Base-by-base conservation (phyloP, 1,139 yeast species). In the Ogataea hybrid region DNA sequence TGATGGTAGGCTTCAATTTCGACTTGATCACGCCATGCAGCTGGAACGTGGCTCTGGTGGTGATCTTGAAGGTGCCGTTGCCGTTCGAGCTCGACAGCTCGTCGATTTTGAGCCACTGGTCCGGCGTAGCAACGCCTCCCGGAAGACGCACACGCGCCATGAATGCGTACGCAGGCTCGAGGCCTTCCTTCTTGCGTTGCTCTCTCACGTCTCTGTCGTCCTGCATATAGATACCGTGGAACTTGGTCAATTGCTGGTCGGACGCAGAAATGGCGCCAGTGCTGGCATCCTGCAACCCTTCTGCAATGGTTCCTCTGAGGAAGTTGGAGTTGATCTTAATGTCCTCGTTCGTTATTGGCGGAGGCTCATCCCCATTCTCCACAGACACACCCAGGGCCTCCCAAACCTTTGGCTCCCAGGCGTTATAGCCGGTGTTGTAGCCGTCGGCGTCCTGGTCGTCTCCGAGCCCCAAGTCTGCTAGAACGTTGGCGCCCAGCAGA, bases 371-470 rank as follows among this genome's bases (percentile, higher is more conserved):
- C 12, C 53, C 54, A 42, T 82, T 87, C 29, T 89, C 92, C 44
- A 79, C 87, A 56, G 87, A 92, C 36, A 90, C 97, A 45, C 96
- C 96, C 41, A 92, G 73, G 9, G 92, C 86, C 50, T 77, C 81
- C 97, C 97, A 90, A 48, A 92, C 63, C 52, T 75, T 71, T 21
- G 85, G 78, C 65, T 88, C 92, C 97, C 97, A 92, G 40, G 71
- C 84, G 50, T 81, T 79, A 64, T 84, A 89, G 10, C 94, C 97
- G 28, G 97, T 90, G 53, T 82, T 81, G 67, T 74, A 89, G 14
- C 97, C 97, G 69, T 90, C 97, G 30, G 95, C 95, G 63, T 87
- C 97, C 68, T 92, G 97, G 60, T 90, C 97, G 64, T 90, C 97
- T 65, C 97, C 97, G 40, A 86, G 72, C 11, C 96, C 97, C 37